Evolutionary conservation across 495 filamentous ascomycete genomes (phyloP), one percentile per base, ranked within the genome.

Genomic region (Penicillium crystallinum): DNA sequence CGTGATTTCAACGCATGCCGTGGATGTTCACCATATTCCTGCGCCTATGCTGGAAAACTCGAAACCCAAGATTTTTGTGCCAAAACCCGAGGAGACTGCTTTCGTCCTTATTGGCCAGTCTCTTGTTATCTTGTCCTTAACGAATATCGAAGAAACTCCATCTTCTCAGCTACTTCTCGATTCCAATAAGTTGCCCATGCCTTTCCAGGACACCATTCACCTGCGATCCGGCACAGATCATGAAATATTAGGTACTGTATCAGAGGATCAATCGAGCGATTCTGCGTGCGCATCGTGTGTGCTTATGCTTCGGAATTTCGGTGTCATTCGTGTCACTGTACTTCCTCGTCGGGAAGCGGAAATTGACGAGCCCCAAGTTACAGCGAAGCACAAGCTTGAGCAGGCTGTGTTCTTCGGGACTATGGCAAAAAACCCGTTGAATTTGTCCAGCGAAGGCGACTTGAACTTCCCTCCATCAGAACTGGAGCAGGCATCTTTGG

Each of bases 331-430:
- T 49, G 68, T 97, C 33, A 79, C 65, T 41, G 67, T 71, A 34
- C 58, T 67, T 18, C 69, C 71, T 50, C 64, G 57, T 14, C 56
- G 61, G 19, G 57, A 59, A 23, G 48, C 19, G 19, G 54, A 58
- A 11, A 49, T 62, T 3, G 73, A 76, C 18, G 65, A 68, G 49
- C 58, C 61, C 11, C 66, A 67, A 21, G 76, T 92, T 17, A 90
- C 89, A 1, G 87, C 88, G 7, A 90, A 87, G 63, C 87, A 82
- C 63, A 97, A 92, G 67, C 77, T 99, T 37, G 90, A 96, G 59
- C 92, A 97, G 65, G 92, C 92, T 12, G 84, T 97, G 3, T 96
- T 96, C 71, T 97, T 87, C 64, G 90, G 91, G 1, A 81, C 80
- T 18, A 82, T 90, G 67, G 76, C 79, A 38, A 80, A 86, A 56